Conservation (phyloP, 2,329 filamentous ascomycete genomes). For the Bipolaris gigantea region DNA sequence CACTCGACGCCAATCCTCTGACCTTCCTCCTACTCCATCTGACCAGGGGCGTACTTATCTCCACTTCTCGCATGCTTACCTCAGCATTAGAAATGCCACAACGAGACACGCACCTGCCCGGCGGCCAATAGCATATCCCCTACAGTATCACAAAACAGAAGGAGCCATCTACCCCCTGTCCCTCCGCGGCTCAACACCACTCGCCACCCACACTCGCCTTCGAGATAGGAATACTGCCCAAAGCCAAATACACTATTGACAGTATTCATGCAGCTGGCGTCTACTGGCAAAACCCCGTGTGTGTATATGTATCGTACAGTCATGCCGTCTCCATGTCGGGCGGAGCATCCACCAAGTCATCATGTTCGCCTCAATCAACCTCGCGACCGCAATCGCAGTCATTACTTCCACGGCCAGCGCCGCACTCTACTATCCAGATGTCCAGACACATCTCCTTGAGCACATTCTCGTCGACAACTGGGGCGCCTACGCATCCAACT, state of each 20-base stretch:
- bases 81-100: background rate
- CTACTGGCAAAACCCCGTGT: background rate
- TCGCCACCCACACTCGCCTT: background rate
- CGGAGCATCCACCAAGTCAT: background rate
- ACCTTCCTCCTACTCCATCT: background rate
- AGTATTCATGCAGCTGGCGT: background rate
- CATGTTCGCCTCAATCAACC: background rate
- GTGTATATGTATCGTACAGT: background rate
- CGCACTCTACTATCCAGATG: conserved; percentile 10
- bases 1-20: too few species aligned
- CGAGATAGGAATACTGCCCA: background rate
- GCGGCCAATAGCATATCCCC: background rate
- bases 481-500: conserved; percentile 20
- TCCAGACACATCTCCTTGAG: conserved; percentile 12
- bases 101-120: background rate
- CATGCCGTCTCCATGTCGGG: background rate
- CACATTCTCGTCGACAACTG: conserved; percentile 22
- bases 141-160: background rate
- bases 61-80: background rate
- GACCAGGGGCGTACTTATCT: background rate
- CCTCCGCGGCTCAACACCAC: background rate
- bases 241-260: background rate
- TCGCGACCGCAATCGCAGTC: background rate
- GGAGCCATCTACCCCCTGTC: background rate
- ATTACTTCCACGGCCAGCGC: background rate